Evolutionary conservation across 2,329 filamentous ascomycete species (phyloP).

Genomic region (Endoconidiophora laricicola): DNA sequence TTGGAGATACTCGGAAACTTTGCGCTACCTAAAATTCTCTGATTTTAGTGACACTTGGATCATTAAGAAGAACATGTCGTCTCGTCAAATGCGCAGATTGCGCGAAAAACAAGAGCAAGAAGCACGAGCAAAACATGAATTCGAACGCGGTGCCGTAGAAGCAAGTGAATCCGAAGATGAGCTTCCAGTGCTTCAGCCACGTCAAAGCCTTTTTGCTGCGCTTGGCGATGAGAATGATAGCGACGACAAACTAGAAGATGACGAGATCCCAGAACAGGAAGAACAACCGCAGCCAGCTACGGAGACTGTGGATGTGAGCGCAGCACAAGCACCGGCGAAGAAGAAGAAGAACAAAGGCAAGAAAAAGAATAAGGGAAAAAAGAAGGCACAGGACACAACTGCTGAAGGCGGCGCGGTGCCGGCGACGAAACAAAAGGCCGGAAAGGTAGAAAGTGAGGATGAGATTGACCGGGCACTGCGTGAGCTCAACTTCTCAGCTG

Average conservation of each 20-base stretch:
- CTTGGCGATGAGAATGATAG: slow-evolving; percentile 29
- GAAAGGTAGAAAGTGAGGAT: slow-evolving; percentile 22
- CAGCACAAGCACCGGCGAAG: neutral
- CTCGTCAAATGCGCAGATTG: slow-evolving; percentile 34
- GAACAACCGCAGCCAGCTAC: no score
- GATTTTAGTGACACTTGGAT: neutral
- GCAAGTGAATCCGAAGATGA: slow-evolving; percentile 19
- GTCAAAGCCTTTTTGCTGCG: slow-evolving; percentile 34
- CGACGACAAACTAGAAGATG: slow-evolving; percentile 23
- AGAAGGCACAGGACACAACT: slow-evolving; percentile 21
- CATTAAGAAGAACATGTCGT: slow-evolving; percentile 27
- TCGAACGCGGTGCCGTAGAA: slow-evolving; percentile 18
- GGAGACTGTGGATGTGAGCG: no score
- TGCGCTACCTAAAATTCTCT: neutral
- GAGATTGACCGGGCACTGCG: slow-evolving; percentile 40
- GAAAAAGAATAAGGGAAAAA: slow-evolving; percentile 24
- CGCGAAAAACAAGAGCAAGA: slow-evolving; percentile 33
- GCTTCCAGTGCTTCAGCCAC: slow-evolving; percentile 22
- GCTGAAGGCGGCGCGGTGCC: neutral
- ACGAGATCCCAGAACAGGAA: slow-evolving; percentile 14
- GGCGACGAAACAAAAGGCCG: neutral
- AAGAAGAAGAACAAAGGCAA: slow-evolving; percentile 17
- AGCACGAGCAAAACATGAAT: slow-evolving; percentile 11
- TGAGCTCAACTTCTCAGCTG: slow-evolving; percentile 26
- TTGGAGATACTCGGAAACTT: neutral